Evolutionary conservation across 805 yeast species (phyloP).

Genomic region (Torulaspora maleeae): DNA sequence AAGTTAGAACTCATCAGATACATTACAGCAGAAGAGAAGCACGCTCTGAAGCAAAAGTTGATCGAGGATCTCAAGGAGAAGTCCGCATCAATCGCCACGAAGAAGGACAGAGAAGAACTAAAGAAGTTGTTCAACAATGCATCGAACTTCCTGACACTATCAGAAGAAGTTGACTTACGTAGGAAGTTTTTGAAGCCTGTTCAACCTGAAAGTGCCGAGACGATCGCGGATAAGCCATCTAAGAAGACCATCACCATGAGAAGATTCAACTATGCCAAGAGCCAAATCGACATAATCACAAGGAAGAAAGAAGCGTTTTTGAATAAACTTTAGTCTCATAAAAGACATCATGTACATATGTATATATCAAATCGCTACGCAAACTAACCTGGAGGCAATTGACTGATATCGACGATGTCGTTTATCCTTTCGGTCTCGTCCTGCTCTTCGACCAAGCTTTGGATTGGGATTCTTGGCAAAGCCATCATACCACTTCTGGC

Average conservation of each 20-base stretch:
- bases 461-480: constrained; percentile 89
- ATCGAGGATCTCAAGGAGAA: constrained; percentile 21
- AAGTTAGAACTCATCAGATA: constrained; percentile 20
- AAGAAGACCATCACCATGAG: constrained; percentile 50
- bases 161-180: constrained; percentile 40
- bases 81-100: constrained; percentile 9
- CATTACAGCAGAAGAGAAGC: constrained; percentile 34
- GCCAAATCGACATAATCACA: constrained; percentile 48
- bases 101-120: constrained; percentile 39
- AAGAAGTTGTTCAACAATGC: constrained; percentile 40
- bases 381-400: constrained; percentile 90
- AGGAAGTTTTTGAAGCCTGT: constrained; percentile 52
- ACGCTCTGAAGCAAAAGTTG: constrained; percentile 26
- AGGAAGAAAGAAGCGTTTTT: constrained; percentile 51
- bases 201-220: constrained; percentile 45
- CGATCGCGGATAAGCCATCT: constrained; percentile 38
- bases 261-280: constrained; percentile 56
- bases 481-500: constrained; percentile 99
- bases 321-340: constrained; percentile 20
- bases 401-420: constrained; percentile 79
- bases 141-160: constrained; percentile 27
- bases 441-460: constrained; percentile 46
- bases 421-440: constrained; percentile 45
- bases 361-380: constrained; percentile 5
- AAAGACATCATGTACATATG: constrained; percentile 3